A percentile compares a stretch with the other conserved stretches of the same genome.
Conservation (phyloP, 73 alveolate species). For the Breviolum minutum region DNA sequence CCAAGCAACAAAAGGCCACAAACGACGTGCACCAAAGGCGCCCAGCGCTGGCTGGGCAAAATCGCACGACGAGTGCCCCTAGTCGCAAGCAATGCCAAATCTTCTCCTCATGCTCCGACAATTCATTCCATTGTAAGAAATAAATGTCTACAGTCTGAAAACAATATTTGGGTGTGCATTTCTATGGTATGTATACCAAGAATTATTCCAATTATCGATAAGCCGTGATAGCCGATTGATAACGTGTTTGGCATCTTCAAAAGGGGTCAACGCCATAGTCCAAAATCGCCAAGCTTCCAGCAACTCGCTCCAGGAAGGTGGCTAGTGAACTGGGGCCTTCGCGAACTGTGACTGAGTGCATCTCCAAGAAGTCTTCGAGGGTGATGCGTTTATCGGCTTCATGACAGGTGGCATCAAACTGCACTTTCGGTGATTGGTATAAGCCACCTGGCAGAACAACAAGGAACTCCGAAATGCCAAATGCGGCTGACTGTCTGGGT, state of each 20-base stretch:
- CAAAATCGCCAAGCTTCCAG: no score
- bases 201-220: no score
- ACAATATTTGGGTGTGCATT: no score
- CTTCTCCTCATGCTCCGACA: not conserved
- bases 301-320: not conserved
- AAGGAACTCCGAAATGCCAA: no score
- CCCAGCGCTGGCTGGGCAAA: not conserved
- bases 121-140: no score
- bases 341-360: not conserved
- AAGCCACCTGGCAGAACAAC: not conserved
- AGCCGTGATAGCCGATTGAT: no score
- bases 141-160: no score
- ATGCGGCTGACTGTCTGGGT: no score
- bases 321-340: not conserved
- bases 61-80: slow-evolving; percentile 17
- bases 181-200: no score
- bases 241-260: no score
- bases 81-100: slow-evolving; percentile 2
- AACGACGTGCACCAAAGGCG: slow-evolving; percentile 18
- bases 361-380: not conserved
- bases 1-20: slow-evolving; percentile 13
- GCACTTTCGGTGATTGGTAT: slow-evolving; percentile 41
- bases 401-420: not conserved
- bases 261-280: no score
- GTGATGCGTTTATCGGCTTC: not conserved